Percentiles rank a stretch among this genome's conserved stretches.
Evolutionary conservation across 768 basidiomycete species (phyloP).

Genomic region (Panus rudis): DNA sequence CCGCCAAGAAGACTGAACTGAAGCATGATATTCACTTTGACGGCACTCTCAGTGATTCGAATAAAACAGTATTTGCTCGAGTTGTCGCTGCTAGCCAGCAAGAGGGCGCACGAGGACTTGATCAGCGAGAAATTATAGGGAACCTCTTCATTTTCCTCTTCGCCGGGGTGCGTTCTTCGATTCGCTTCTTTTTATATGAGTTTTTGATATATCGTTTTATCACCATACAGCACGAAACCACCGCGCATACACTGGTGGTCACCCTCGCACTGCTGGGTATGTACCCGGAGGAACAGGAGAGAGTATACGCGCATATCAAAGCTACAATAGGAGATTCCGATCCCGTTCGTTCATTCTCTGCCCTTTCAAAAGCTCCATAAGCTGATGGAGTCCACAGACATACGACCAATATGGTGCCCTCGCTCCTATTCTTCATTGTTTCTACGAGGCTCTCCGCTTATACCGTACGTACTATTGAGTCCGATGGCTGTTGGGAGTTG

Average conservation of each 20-base stretch:
- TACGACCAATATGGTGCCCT: slow-evolving; percentile 3
- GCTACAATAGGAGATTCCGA: slow-evolving; percentile 1
- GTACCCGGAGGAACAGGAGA: slow-evolving; percentile 17
- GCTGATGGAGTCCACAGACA: not conserved
- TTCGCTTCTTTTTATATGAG: not conserved
- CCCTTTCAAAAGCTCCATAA: not conserved
- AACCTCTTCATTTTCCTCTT: slow-evolving; percentile 20
- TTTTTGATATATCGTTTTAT: not conserved
- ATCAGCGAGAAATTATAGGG: slow-evolving; percentile 11
- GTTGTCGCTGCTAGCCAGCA: slow-evolving; percentile 10
- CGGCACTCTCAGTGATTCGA: not conserved
- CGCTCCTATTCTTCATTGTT: slow-evolving; percentile 10
- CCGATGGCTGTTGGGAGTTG: too few species aligned
- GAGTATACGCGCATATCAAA: slow-evolving; percentile 7
- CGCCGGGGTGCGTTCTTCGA: slow-evolving; percentile 12
- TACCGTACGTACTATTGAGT: slow-evolving; percentile 9
- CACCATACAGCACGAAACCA: slow-evolving; percentile 13
- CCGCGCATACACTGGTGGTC: slow-evolving; percentile 18
- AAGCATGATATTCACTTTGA: not conserved
- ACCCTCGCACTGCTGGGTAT: slow-evolving; percentile 19
- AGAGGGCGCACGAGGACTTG: slow-evolving; percentile 9
- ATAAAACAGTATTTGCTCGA: slow-evolving; percentile 11
- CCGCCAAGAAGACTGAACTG: slow-evolving; percentile 5
- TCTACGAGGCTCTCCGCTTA: slow-evolving; percentile 12
- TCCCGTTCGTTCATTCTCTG: not conserved